Evolutionary conservation across 1,284 basidiomycete species (phyloP).

Genomic region (Ceratobasidium sp.): DNA sequence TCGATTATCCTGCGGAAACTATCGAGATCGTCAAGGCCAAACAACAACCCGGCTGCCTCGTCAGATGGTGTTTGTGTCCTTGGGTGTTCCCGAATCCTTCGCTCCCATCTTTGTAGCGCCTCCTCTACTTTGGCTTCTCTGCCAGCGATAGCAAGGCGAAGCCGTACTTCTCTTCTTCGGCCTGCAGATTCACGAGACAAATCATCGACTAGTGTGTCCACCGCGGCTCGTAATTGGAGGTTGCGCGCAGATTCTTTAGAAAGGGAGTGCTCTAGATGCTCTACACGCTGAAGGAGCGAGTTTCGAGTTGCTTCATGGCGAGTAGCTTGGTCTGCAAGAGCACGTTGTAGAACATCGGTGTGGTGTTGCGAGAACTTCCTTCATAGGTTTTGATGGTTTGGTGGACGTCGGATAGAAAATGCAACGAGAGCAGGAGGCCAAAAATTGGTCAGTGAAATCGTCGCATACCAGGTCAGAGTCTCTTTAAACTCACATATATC

Average conservation of each 20-base stretch:
- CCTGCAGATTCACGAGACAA: slow-evolving; percentile 81
- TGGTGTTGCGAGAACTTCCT: slow-evolving; percentile 85
- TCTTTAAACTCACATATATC: slow-evolving; percentile 85
- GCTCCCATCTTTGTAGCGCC: slow-evolving; percentile 69
- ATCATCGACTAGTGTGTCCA: slow-evolving; percentile 82
- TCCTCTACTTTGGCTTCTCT: slow-evolving; percentile 77
- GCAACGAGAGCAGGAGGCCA: not conserved
- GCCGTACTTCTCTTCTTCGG: slow-evolving; percentile 77
- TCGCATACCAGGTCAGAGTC: not conserved
- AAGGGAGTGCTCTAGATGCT: slow-evolving; percentile 64
- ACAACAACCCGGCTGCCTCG: slow-evolving; percentile 24
- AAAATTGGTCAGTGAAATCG: not conserved
- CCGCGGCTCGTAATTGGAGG: slow-evolving; percentile 68
- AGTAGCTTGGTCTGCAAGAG: slow-evolving; percentile 55
- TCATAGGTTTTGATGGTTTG: not conserved
- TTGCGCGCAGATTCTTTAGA: slow-evolving; percentile 63
- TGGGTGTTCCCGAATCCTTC: slow-evolving; percentile 65
- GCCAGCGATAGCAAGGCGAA: slow-evolving; percentile 76
- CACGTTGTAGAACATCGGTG: slow-evolving; percentile 48
- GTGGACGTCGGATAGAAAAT: slow-evolving; percentile 32
- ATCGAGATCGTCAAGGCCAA: slow-evolving; percentile 23
- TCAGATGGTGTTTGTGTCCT: slow-evolving; percentile 47
- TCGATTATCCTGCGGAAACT: slow-evolving; percentile 58
- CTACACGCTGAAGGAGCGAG: slow-evolving; percentile 66
- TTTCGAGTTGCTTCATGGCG: slow-evolving; percentile 75